Base-by-base conservation (phyloP, 192 early-diverging fungal genomes). In the Mortierella antarctica region DNA sequence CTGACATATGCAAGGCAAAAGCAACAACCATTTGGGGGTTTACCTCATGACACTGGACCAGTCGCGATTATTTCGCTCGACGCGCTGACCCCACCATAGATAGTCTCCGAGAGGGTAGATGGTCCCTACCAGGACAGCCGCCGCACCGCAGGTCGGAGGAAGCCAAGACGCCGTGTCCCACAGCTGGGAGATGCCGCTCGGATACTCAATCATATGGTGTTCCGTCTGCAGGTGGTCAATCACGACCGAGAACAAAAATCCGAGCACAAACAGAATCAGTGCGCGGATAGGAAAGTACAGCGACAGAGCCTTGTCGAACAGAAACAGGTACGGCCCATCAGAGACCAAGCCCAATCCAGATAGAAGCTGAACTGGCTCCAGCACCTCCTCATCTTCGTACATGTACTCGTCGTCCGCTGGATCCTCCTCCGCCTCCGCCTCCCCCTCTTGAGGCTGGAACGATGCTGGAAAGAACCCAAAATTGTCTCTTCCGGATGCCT, bases 161-260 rank as follows among this genome's bases (percentile, higher is more conserved):
- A 93, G 69, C 92, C 92, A 93, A 5, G 85, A 83, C 10, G 91
- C 88, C 0, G 86, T 88, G 40, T 78, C 75, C 71, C 87, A 90
- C 52, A 89, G 70, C 45, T 85, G 82, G 5, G 59, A 41, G 45
- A 78, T 74, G 49, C 83, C 64, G 45, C 57, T 59, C 18, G 89
- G 87, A 57, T 89, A 87, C 21, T 80, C 82, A 7, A 87, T 79
- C 50, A 91, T 78, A 61, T 85, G 78, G 80, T 89, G 85, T 46
- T 90, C 79, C 44, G 91, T 86, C 65, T 89, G 89, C 18, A 93
- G 71, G 64, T 85, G 83, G 74, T 90, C 89, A 62, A 91, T 87
- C 31, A 92, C 84, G 59, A 93, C 60, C 7, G 89, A 88, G 60
- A 91, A 88, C 14, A 82, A 41, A 73, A 88, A 87, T 9, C 91